A percentile compares a stretch with the other conserved stretches of the same genome.
phyloP scores from a whole-genome alignment of 345 rosid genomes.

The Hibiscus trionum region DNA sequence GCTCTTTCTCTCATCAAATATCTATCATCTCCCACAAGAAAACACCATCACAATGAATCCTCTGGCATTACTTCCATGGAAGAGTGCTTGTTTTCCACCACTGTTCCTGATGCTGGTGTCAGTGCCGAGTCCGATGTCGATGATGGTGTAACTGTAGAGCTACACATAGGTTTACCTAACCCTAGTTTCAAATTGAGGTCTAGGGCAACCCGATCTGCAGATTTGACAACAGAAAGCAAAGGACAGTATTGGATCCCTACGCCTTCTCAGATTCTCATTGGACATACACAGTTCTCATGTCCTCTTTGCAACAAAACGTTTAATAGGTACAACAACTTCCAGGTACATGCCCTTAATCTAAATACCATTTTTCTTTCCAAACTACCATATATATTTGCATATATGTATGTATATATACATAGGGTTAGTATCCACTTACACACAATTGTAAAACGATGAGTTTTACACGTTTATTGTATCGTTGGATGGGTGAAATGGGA shows the following conservation, averaged over 20 bases:
- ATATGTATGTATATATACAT: too few relatives aligned
- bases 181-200: constrained; percentile 18
- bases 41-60: too few relatives aligned
- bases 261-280: constrained; percentile 52
- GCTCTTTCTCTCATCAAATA: too few relatives aligned
- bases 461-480: too few relatives aligned
- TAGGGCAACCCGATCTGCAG: constrained; percentile 7
- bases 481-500: too few relatives aligned
- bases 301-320: constrained; percentile 50
- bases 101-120: background rate
- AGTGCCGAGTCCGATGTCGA: background rate
- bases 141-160: constrained; percentile 21
- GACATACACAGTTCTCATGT: constrained; percentile 54
- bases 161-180: constrained; percentile 40
- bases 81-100: too few relatives aligned
- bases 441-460: too few relatives aligned
- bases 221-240: constrained; percentile 11
- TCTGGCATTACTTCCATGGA: too few relatives aligned
- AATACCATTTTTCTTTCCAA: too few relatives aligned
- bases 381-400: too few relatives aligned
- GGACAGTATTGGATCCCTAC: constrained; percentile 59
- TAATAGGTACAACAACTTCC: constrained; percentile 56
- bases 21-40: too few relatives aligned
- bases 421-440: too few relatives aligned
- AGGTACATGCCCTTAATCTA: constrained; percentile 22